Evolutionary conservation across 2,329 filamentous ascomycete genomes (phyloP).

Genomic region (Ophiostoma quercus): DNA sequence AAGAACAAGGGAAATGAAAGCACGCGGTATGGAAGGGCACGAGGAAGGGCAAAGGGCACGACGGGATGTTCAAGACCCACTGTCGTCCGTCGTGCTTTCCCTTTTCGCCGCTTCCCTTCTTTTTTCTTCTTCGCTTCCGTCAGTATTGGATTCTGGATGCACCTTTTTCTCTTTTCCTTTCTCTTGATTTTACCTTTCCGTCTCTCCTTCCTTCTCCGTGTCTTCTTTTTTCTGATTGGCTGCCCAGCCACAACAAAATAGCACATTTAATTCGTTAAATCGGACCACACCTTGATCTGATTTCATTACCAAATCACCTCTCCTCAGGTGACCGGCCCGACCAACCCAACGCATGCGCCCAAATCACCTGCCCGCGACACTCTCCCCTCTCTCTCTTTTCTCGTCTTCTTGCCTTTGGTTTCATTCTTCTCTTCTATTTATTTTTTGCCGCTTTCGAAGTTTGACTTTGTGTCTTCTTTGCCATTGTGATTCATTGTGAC

Average conservation of each 20-base stretch:
- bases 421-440: slow-evolving; percentile 6
- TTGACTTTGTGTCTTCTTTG: background rate
- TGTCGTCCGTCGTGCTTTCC: background rate
- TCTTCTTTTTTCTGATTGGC: slow-evolving; percentile 41
- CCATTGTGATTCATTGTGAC: background rate
- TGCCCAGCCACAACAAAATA: slow-evolving; percentile 23
- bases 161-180: background rate
- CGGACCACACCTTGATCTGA: background rate
- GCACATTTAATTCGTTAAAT: slow-evolving; percentile 10
- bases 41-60: background rate
- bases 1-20: background rate
- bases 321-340: slow-evolving; percentile 7
- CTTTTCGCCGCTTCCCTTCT: background rate
- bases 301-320: slow-evolving; percentile 6
- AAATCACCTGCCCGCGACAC: slow-evolving; percentile 27
- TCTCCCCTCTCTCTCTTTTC: slow-evolving; percentile 26
- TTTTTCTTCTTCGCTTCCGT: background rate
- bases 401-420: background rate
- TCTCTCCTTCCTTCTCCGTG: background rate
- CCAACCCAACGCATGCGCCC: background rate
- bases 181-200: background rate
- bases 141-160: background rate
- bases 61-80: slow-evolving; percentile 6
- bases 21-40: background rate
- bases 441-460: background rate